Base-by-base conservation (phyloP, 2,329 filamentous ascomycete genomes). In the Paraphaeosphaeria sporulosa region DNA sequence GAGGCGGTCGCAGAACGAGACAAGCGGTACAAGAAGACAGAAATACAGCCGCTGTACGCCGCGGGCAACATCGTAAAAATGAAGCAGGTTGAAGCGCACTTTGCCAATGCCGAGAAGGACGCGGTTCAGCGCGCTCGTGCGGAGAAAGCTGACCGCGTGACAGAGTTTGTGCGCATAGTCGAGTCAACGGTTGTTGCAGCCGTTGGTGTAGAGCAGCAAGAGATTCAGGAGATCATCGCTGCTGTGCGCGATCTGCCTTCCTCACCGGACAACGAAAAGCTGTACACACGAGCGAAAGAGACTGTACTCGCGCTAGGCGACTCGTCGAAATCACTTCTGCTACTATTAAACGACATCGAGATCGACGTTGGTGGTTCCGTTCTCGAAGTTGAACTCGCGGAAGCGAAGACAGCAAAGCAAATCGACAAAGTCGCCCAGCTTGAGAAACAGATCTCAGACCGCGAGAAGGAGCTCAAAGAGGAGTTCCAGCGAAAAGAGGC, bases 1-100 rank as follows among this genome's bases (percentile, higher is more conserved):
- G 78, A 82, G 32, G 80, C 83, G 38, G 79, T 84, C 6, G 71
- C 85, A 19, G 84, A 86, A 63, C 81, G 84, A 43, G 85, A 87
- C 66, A 80, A 80, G 48, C 78, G 84, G 17, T 82, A 85, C 54
- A 86, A 86, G 72, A 83, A 81, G 65, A 83, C 84, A 0, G 83
- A 86, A 63, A 77, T 83, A 52, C 80, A 81, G 59, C 84, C 81
- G 23, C 79, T 82, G 34, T 83, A 85, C 25, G 81, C 83, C 54
- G 78, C 81, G 48, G 84, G 84, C 23, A 82, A 86, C 64, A 82
- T 83, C 21, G 70, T 75, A 4, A 80, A 81, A 46, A 78, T 87
- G 64, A 86, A 83, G 67, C 75, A 76, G 30, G 70, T 86, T 10
- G 76, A 79, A 55, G 68, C 70, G 53, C 71, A 76, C 32, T 79